Percentiles rank a stretch among this genome's conserved stretches.
These are phyloP conservation scores for Talaromyces thailandensis DNA, from an alignment of 495 filamentous ascomycete species.

Conservation along the genomic window DNA sequence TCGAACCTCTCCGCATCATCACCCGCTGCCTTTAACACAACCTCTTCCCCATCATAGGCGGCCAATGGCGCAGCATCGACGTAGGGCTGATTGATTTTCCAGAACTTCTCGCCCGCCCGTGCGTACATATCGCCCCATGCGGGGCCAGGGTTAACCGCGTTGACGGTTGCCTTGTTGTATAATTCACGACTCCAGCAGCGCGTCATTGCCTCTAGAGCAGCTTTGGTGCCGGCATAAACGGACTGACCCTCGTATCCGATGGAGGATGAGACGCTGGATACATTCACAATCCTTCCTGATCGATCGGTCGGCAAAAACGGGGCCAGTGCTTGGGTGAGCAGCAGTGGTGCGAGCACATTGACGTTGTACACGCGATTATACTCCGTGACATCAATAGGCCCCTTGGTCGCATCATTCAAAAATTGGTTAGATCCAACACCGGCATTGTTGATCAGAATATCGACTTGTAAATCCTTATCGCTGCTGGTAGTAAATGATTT, in stretches of 20 bases:
- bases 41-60: slow-evolving; percentile 10
- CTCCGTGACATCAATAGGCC: slow-evolving; percentile 28
- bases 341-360: slow-evolving; percentile 66
- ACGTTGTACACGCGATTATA: slow-evolving; percentile 59
- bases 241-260: slow-evolving; percentile 52
- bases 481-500: background rate
- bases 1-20: slow-evolving; percentile 46
- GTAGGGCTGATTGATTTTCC: slow-evolving; percentile 29
- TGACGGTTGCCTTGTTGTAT: slow-evolving; percentile 59
- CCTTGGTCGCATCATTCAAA: slow-evolving; percentile 45
- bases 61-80: slow-evolving; percentile 51
- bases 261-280: slow-evolving; percentile 53
- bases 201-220: slow-evolving; percentile 71
- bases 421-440: slow-evolving; percentile 41
- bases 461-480: slow-evolving; percentile 37
- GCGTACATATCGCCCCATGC: slow-evolving; percentile 59
- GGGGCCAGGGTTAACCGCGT: slow-evolving; percentile 71
- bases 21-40: slow-evolving; percentile 21
- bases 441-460: slow-evolving; percentile 76
- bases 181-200: slow-evolving; percentile 70
- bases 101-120: slow-evolving; percentile 27
- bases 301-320: slow-evolving; percentile 59
- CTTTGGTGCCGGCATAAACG: slow-evolving; percentile 72
- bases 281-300: slow-evolving; percentile 60
- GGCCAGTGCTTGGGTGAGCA: slow-evolving; percentile 53